A percentile compares a stretch with the other conserved stretches of the same genome.
These are phyloP conservation scores for Glebionis coronaria DNA, from an alignment of 129 eudicot genomes.

Conservation along the genomic window DNA sequence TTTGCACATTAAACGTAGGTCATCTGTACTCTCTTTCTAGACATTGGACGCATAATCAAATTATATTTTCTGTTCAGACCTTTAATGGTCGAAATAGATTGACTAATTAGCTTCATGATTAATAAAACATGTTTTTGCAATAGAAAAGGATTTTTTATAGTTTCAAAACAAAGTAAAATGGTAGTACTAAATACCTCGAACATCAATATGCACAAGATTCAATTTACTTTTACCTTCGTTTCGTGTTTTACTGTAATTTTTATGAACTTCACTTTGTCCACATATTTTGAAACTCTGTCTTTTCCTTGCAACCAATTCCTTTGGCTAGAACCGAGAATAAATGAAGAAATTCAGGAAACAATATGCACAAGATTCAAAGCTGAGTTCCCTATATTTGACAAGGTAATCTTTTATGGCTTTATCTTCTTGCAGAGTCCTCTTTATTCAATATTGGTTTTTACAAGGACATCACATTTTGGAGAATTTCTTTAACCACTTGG, in stretches of 20 bases:
- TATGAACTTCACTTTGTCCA: background rate
- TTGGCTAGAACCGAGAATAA: too few species aligned
- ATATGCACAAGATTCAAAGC: too few species aligned
- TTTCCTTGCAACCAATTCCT: too few species aligned
- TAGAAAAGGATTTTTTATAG: too few species aligned
- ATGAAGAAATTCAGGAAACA: too few species aligned
- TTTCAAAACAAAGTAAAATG: background rate
- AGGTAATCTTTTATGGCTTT: too few species aligned
- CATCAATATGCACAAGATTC: background rate
- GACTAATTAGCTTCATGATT: slow-evolving; percentile 9
- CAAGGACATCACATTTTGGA: too few species aligned
- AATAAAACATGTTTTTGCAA: background rate
- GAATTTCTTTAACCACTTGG: too few species aligned
- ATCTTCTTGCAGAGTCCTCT: too few species aligned
- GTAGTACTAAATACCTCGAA: background rate
- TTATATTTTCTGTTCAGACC: background rate
- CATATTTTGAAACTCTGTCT: too few species aligned
- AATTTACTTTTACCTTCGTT: slow-evolving; percentile 8
- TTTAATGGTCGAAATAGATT: slow-evolving; percentile 9
- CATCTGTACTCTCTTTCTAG: background rate
- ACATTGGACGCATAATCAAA: background rate
- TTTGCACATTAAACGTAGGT: background rate
- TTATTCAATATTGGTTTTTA: too few species aligned
- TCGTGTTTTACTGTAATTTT: slow-evolving; percentile 4
- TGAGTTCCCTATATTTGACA: too few species aligned